phyloP scores from a whole-genome alignment of 805 yeast genomes.

The Metschnikowia cubensis region DNA sequence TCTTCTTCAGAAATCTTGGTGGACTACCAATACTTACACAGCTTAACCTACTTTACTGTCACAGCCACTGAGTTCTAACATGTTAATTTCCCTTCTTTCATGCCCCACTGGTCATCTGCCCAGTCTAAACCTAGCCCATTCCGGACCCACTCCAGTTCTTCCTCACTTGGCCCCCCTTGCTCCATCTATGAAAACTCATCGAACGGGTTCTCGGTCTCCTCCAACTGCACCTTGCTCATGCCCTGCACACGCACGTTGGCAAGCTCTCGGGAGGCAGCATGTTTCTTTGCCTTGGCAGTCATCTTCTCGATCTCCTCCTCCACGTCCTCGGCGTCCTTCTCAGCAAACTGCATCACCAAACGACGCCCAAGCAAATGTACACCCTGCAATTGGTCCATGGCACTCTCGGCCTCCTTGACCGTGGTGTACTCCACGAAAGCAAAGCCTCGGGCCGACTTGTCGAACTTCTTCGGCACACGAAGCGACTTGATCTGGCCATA shows the following conservation, averaged over 20 bases:
- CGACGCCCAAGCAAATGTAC: conserved; percentile 96
- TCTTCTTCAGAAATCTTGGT: no score
- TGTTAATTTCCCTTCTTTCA: no score
- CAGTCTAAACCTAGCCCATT: no score
- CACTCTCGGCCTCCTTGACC: conserved; percentile 85
- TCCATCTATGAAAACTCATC: conserved; percentile 19
- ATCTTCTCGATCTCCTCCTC: conserved; percentile 88
- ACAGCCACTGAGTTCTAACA: no score
- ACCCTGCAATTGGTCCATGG: conserved; percentile 90
- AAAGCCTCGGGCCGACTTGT: conserved; percentile 93
- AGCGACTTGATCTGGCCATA: conserved; percentile 94
- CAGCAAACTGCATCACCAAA: conserved; percentile 88
- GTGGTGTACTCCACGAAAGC: conserved; percentile 92
- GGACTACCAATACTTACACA: no score
- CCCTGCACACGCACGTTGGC: conserved; percentile 69
- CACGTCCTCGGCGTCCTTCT: conserved; percentile 73
- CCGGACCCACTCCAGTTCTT: not conserved
- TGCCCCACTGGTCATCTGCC: no score
- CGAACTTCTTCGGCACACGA: conserved; percentile 94
- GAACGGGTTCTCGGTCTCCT: conserved; percentile 39
- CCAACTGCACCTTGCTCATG: conserved; percentile 67
- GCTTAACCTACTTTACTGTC: no score
- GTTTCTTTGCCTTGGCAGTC: conserved; percentile 81
- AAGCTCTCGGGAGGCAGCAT: conserved; percentile 71
- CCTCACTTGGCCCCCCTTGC: no score